phyloP scores from a whole-genome alignment of 2,329 filamentous ascomycete species.

The Teratosphaeria pseudoeucalypti region DNA sequence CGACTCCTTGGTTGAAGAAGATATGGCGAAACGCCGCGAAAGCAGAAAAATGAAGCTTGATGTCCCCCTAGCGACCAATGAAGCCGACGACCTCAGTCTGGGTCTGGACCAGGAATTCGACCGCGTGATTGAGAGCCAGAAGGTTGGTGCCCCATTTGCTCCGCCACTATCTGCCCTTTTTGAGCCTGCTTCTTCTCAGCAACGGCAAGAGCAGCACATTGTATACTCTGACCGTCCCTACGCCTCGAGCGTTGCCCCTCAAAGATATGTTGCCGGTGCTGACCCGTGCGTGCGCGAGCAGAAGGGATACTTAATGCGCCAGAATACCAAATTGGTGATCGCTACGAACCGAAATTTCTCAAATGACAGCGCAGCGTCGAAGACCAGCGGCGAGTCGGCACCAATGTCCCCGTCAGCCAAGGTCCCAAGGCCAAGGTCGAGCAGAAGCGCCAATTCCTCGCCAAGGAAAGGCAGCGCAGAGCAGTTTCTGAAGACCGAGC shows the following conservation, averaged over 20 bases:
- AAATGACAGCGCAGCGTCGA: slow-evolving; percentile 26
- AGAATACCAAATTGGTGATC: slow-evolving; percentile 93
- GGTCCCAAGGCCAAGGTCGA: slow-evolving; percentile 25
- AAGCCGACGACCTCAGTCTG: slow-evolving; percentile 68
- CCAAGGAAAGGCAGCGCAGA: slow-evolving; percentile 67
- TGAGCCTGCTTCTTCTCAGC: neutral
- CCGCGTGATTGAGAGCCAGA: slow-evolving; percentile 88
- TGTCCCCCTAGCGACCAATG: slow-evolving; percentile 64
- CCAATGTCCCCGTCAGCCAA: slow-evolving; percentile 43
- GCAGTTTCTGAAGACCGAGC: slow-evolving; percentile 92
- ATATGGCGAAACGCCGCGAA: slow-evolving; percentile 5
- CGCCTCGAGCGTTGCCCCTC: neutral
- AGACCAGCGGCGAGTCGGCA: slow-evolving; percentile 24
- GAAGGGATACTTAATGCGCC: slow-evolving; percentile 97
- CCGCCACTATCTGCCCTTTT: slow-evolving; percentile 6
- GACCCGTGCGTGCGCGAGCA: slow-evolving; percentile 48
- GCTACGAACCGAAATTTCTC: slow-evolving; percentile 60
- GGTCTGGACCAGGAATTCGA: slow-evolving; percentile 90
- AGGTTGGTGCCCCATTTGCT: slow-evolving; percentile 54
- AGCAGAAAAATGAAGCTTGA: slow-evolving; percentile 12
- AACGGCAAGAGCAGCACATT: slow-evolving; percentile 2
- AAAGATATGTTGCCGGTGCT: slow-evolving; percentile 26
- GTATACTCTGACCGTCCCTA: neutral
- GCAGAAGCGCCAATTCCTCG: slow-evolving; percentile 56
- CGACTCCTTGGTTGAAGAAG: slow-evolving; percentile 16